Base-by-base conservation (phyloP, 1,284 basidiomycete species). In the Meripilus lineatus region DNA sequence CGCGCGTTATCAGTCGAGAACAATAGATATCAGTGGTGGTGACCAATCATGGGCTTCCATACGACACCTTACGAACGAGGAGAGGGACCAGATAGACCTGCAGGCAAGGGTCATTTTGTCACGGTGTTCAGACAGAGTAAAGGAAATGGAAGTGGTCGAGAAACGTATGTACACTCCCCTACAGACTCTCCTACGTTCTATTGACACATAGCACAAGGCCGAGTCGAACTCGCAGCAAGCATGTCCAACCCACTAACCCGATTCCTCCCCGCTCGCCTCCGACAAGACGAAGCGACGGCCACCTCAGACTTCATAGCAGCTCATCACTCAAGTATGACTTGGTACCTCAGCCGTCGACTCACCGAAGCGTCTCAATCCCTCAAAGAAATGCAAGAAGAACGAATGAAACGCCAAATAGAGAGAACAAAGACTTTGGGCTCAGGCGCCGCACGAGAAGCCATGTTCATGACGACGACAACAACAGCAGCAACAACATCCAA, bases 31-130 rank as follows among this genome's bases (percentile, higher is more conserved):
- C 10, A 68, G 63, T 38, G 69, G 68, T 39, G 58, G 68, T 17
- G 72, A 76, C 43, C 70, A 74, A 45, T 68, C 72, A 22, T 90
- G 84, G 84, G 65, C 77, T 11, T 77, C 78, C 45, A 72, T 91
- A 36, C 79, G 79, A 47, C 71, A 84, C 58, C 73, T 95, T 13
- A 81, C 79, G 20, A 91, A 94, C 55, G 80, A 87, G 49, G 90
- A 95, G 62, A 72, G 92, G 42, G 91, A 94, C 65, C 88, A 93
- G 63, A 87, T 95, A 48, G 93, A 95, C 69, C 70, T 92, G 50
- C 89, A 93, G 61, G 84, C 90, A 22, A 82, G 86, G 49, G 74
- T 90, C 47, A 84, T 93, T 41, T 70, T 95, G 46, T 79, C 81
- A 42, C 80, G 83, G 45, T 93, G 89, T 62, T 79, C 91, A 14